These are phyloP conservation scores for Chimonanthus praecox DNA, from an alignment of 164 flowering plant genomes.

Conservation along the genomic window DNA sequence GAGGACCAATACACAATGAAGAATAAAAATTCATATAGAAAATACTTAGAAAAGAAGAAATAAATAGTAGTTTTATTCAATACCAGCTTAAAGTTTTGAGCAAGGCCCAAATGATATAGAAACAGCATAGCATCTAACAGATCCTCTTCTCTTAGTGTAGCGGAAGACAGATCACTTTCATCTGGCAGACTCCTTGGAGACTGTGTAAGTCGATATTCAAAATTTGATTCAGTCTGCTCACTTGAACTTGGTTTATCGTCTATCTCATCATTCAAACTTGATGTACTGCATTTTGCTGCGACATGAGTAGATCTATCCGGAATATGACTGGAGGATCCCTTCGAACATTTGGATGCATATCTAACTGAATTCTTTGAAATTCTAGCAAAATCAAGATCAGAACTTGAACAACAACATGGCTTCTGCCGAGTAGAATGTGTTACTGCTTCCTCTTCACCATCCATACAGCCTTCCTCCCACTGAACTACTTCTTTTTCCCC, in stretches of 20 bases:
- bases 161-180: conserved; percentile 42
- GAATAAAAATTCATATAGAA: not conserved
- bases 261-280: conserved; percentile 78
- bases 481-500: conserved; percentile 53
- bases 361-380: conserved; percentile 36
- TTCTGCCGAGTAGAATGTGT: conserved; percentile 67
- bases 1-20: not conserved
- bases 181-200: conserved; percentile 42
- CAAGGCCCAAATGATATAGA: conserved; percentile 79
- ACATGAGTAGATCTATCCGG: conserved; percentile 81
- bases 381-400: conserved; percentile 51
- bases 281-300: conserved; percentile 70
- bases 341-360: conserved; percentile 44
- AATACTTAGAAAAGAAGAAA: not conserved
- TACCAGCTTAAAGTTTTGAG: conserved; percentile 92
- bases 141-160: conserved; percentile 72
- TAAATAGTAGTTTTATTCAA: conserved; percentile 6
- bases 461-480: conserved; percentile 97
- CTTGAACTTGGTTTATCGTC: conserved; percentile 96
- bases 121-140: conserved; percentile 81
- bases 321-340: conserved; percentile 45
- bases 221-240: conserved; percentile 64
- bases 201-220: conserved; percentile 50
- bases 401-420: conserved; percentile 85
- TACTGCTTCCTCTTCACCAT: conserved; percentile 57